These are phyloP conservation scores for Wickerhamiella vanderwaltii DNA, from an alignment of 805 yeast genomes.

Conservation along the genomic window DNA sequence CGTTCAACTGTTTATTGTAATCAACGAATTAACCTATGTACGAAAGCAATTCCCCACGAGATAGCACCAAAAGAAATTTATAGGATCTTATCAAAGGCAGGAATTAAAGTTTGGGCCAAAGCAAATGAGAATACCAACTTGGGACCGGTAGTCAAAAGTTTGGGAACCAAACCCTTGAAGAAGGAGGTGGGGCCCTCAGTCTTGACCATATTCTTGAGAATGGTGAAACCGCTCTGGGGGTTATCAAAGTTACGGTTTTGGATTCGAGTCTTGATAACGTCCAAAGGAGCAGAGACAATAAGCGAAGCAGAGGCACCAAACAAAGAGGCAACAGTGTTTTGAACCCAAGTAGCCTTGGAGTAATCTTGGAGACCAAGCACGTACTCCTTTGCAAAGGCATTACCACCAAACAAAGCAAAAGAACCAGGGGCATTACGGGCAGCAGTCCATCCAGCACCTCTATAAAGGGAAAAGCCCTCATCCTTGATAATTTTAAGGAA, in stretches of 20 bases:
- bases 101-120: conserved; percentile 90
- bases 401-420: conserved; percentile 94
- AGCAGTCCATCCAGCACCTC: conserved; percentile 99
- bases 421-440: conserved; percentile 99
- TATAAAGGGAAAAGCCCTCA: conserved; percentile 86
- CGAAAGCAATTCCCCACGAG: no score
- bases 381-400: conserved; percentile 97
- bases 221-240: conserved; percentile 87
- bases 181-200: conserved; percentile 84
- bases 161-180: conserved; percentile 95
- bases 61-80: no score
- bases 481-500: conserved; percentile 73
- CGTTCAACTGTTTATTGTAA: no score
- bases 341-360: conserved; percentile 84
- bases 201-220: conserved; percentile 81
- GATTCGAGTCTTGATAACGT: conserved; percentile 94
- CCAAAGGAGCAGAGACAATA: conserved; percentile 94
- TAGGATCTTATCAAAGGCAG: conserved; percentile 76
- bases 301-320: conserved; percentile 95
- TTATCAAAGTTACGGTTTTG: conserved; percentile 93
- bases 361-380: conserved; percentile 77
- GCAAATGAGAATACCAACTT: conserved; percentile 97
- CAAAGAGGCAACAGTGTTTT: conserved; percentile 88
- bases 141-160: conserved; percentile 94
- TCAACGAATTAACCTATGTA: no score